Conservation (phyloP, 768 basidiomycete species). For the Mycena pura region DNA sequence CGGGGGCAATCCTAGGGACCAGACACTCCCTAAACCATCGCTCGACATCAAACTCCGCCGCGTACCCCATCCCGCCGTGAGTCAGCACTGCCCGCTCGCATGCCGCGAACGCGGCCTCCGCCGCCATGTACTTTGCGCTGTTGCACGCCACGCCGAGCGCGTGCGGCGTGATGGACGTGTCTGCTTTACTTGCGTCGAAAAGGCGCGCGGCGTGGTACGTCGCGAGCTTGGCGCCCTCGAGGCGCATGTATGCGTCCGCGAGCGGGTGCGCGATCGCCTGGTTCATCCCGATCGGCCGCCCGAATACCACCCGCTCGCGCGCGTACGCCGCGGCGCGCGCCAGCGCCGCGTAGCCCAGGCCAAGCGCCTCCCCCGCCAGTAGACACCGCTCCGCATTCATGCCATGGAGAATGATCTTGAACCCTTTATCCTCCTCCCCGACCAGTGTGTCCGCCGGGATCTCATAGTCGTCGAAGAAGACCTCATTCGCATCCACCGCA, state of each 20-base stretch:
- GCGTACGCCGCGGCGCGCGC: slow-evolving; percentile 20
- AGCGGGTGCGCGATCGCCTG: slow-evolving; percentile 26
- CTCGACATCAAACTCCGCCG: slow-evolving; percentile 27
- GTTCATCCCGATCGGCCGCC: slow-evolving; percentile 25
- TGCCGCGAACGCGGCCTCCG: slow-evolving; percentile 27
- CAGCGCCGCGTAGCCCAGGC: slow-evolving; percentile 26
- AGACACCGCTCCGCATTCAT: slow-evolving; percentile 30
- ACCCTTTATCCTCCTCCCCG: slow-evolving; percentile 23
- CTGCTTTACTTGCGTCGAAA: slow-evolving; percentile 20
- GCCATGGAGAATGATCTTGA: slow-evolving; percentile 26
- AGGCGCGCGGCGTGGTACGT: slow-evolving; percentile 26
- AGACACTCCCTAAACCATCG: slow-evolving; percentile 25
- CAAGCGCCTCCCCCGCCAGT: slow-evolving; percentile 27
- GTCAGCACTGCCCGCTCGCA: slow-evolving; percentile 21
- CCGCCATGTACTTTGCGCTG: slow-evolving; percentile 27
- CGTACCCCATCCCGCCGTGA: slow-evolving; percentile 28
- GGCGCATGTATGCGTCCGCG: slow-evolving; percentile 21
- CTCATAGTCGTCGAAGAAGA: slow-evolving; percentile 27
- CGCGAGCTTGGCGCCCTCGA: slow-evolving; percentile 23
- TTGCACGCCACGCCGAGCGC: slow-evolving; percentile 22
- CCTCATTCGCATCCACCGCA: slow-evolving; percentile 29
- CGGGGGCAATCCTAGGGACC: slow-evolving; percentile 28
- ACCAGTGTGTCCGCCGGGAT: slow-evolving; percentile 16
- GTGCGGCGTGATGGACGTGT: not conserved
- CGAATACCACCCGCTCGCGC: slow-evolving; percentile 19